Percentiles rank a stretch among this genome's conserved stretches.
These are phyloP conservation scores for Hypoxylon sp. DNA, from an alignment of 2,329 filamentous ascomycete species.

Conservation along the genomic window DNA sequence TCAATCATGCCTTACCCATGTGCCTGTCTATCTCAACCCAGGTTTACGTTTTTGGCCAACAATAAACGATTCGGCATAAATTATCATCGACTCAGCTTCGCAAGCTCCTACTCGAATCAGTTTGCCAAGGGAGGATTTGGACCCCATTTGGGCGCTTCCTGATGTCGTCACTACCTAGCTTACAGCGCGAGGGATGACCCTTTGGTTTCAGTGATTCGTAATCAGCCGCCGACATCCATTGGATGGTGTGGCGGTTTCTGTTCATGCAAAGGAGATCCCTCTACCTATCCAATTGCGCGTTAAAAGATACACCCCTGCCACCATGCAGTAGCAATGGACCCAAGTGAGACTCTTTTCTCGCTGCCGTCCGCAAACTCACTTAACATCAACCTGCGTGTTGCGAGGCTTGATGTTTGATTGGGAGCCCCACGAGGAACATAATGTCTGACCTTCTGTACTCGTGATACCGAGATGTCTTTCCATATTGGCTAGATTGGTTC, in stretches of 20 bases:
- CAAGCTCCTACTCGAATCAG: slow-evolving; percentile 19
- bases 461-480: slow-evolving; percentile 25
- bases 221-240: slow-evolving; percentile 36
- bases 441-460: slow-evolving; percentile 23
- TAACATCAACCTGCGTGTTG: slow-evolving; percentile 1
- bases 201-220: slow-evolving; percentile 26
- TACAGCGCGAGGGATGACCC: slow-evolving; percentile 11
- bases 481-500: slow-evolving; percentile 29
- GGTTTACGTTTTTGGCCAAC: neutral
- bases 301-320: neutral
- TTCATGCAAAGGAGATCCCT: slow-evolving; percentile 40
- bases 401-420: slow-evolving; percentile 41
- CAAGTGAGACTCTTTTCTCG: slow-evolving; percentile 6
- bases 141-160: slow-evolving; percentile 28
- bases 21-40: slow-evolving; percentile 11
- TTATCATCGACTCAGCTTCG: slow-evolving; percentile 11
- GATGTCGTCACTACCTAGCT: slow-evolving; percentile 14
- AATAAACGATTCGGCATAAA: slow-evolving; percentile 22
- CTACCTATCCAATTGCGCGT: slow-evolving; percentile 7
- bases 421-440: slow-evolving; percentile 25
- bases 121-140: slow-evolving; percentile 12
- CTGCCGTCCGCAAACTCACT: slow-evolving; percentile 7
- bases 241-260: slow-evolving; percentile 15
- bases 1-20: slow-evolving; percentile 26
- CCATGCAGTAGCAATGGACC: neutral